Conservation (phyloP, 805 yeast species). For the Zygosaccharomyces bisporus region DNA sequence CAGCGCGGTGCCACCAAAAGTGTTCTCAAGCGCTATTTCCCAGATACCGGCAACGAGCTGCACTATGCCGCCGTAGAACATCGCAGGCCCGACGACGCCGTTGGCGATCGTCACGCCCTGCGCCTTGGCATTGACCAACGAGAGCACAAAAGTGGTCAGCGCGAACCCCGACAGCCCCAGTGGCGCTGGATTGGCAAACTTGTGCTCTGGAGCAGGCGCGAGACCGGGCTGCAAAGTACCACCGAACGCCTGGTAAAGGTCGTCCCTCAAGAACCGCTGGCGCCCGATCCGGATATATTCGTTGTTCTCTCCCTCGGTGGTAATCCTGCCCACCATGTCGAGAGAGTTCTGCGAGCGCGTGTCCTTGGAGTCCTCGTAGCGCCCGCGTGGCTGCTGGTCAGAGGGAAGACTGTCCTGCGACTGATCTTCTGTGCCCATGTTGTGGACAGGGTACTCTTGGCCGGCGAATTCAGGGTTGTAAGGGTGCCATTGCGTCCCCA, state of each 20-base stretch:
- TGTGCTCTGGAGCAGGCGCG: conserved; percentile 49
- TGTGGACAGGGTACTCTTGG: background rate
- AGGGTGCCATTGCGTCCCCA: conserved; percentile 8
- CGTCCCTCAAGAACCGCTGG: conserved; percentile 58
- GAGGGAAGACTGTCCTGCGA: background rate
- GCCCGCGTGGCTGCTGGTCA: background rate
- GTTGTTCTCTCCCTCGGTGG: conserved; percentile 45
- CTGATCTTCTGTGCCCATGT: background rate
- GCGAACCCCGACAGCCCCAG: conserved; percentile 58
- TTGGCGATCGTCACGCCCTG: conserved; percentile 47
- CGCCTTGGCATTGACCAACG: conserved; percentile 51
- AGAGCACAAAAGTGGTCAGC: conserved; percentile 53
- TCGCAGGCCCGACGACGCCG: conserved; percentile 51
- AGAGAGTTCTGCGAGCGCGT: conserved; percentile 1
- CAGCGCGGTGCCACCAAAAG: conserved; percentile 63
- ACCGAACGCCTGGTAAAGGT: conserved; percentile 64
- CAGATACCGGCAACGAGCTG: conserved; percentile 62
- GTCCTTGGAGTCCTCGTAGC: conserved; percentile 1
- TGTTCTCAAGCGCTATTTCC: conserved; percentile 57
- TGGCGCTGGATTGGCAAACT: conserved; percentile 63
- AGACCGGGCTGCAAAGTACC: conserved; percentile 74
- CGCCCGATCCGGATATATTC: conserved; percentile 67
- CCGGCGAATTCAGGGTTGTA: conserved; percentile 1
- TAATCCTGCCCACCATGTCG: conserved; percentile 23
- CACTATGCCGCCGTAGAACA: conserved; percentile 56